Evolutionary conservation across 106 monocot genomes (phyloP).

Genomic region (Narthecium ossifragum): DNA sequence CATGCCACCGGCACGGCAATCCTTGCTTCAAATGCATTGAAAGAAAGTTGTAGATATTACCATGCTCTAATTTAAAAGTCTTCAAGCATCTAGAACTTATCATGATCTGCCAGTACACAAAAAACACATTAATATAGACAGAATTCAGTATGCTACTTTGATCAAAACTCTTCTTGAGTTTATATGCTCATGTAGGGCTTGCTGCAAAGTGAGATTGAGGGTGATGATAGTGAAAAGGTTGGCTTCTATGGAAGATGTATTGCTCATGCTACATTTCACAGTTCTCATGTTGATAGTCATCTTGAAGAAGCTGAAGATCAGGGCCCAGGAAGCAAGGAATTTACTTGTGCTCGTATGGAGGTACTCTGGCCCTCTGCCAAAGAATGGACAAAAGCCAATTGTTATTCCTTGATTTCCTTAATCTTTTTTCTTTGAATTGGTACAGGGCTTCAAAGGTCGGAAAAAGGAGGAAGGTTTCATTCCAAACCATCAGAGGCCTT

Average conservation of each 20-base stretch:
- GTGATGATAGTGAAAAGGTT: conserved; percentile 65
- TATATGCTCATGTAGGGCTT: conserved; percentile 79
- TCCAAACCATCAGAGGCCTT: neutral
- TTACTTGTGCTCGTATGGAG: conserved; percentile 79
- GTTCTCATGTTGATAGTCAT: conserved; percentile 17
- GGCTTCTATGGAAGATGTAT: conserved; percentile 91
- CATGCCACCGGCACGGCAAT: too few species aligned
- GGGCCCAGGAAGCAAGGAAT: conserved; percentile 28
- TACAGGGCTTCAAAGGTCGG: conserved; percentile 66
- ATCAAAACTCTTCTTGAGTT: too few species aligned
- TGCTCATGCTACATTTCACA: conserved; percentile 45
- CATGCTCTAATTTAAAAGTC: too few species aligned
- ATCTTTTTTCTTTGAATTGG: neutral
- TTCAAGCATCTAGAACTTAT: too few species aligned
- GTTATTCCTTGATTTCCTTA: too few species aligned
- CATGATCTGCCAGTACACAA: too few species aligned
- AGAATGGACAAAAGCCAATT: too few species aligned
- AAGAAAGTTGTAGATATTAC: too few species aligned
- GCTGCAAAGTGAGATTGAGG: conserved; percentile 91
- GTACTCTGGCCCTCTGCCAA: too few species aligned
- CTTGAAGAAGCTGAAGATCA: conserved; percentile 23
- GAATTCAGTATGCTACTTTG: too few species aligned
- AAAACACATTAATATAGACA: too few species aligned
- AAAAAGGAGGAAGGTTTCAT: conserved; percentile 41
- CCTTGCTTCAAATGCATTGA: too few species aligned